These are phyloP conservation scores for Penicillium frequentans DNA, from an alignment of 2,329 filamentous ascomycete genomes.

Conservation along the genomic window DNA sequence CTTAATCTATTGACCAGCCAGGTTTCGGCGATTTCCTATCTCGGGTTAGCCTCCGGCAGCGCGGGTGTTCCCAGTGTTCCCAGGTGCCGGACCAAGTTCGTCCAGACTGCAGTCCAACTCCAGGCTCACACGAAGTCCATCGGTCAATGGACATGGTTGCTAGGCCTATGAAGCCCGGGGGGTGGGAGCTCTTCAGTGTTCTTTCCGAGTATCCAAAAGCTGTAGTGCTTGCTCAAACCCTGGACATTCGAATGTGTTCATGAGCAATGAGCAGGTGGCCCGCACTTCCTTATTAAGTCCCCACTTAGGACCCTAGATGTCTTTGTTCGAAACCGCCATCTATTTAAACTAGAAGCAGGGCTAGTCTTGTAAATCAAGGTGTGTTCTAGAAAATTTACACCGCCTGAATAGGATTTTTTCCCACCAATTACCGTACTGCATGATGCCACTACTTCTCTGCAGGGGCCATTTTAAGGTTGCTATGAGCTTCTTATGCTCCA, in stretches of 20 bases:
- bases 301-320: slow-evolving; percentile 4
- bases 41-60: not conserved
- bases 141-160: not conserved
- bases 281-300: not conserved
- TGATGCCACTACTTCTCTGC: not conserved
- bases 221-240: not conserved
- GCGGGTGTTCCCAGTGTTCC: not conserved
- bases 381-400: not conserved
- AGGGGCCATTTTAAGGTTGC: not conserved
- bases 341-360: not conserved
- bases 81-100: not conserved
- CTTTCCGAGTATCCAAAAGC: not conserved
- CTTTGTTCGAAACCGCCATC: slow-evolving; percentile 7
- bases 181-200: not conserved
- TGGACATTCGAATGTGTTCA: not conserved
- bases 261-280: not conserved
- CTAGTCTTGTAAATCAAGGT: not conserved
- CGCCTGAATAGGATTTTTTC: not conserved
- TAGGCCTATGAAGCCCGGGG: not conserved
- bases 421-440: not conserved
- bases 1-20: not conserved
- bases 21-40: not conserved
- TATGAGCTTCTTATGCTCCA: not conserved
- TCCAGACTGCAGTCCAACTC: not conserved
- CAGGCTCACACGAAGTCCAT: not conserved